Base-by-base conservation (phyloP, 495 filamentous ascomycete genomes). In the Podospora pseudopauciseta region DNA sequence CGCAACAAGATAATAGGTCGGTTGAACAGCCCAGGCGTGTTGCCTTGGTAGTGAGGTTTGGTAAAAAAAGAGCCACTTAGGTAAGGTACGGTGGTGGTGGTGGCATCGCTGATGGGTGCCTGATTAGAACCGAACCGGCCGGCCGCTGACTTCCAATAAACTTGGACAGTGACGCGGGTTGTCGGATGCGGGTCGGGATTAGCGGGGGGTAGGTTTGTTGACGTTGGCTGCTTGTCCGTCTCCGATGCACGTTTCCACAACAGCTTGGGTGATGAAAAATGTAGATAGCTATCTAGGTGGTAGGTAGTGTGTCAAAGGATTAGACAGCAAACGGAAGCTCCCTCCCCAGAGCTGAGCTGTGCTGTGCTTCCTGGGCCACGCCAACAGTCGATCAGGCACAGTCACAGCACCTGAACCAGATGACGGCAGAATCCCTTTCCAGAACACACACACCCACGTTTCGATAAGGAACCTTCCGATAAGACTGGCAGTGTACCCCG, bases 381-480 rank as follows among this genome's bases (percentile, higher is more conserved):
- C 4, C 30, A 32, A 4, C 32, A 57, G 49, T 53, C 13, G 15
- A 63, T n/a, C n/a, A 44, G 27, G 19, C 9, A 59, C 32, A 57
- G 11, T 15, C 18, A 56, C 53, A 23, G 23, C 23, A 23, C 23
- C 23, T 23, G 23, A 55, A 32, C 58, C 53, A 9, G 56, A 64
- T 32, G 30, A 60, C 55, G 62, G 66, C 66, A 58, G 60, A 68
- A 61, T 59, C 56, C 56, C 19, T n/a, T 59, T 49, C 39, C 39
- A 19, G 56, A 58, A 58, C 56, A 59, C 19, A 27, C 7, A 0
- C 7, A 20, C 0, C 56, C 19, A 59, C 26, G 7, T 59, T 20
- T 23, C 23, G 56, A 59, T 59, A 59, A 59, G 7, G 56, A 23
- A 23, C 23, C 56, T 59, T 59, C 4, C 19, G 23, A 28, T 30